Conservation (phyloP, 2,329 filamentous ascomycete species). For the Pseudogymnoascus sp. region DNA sequence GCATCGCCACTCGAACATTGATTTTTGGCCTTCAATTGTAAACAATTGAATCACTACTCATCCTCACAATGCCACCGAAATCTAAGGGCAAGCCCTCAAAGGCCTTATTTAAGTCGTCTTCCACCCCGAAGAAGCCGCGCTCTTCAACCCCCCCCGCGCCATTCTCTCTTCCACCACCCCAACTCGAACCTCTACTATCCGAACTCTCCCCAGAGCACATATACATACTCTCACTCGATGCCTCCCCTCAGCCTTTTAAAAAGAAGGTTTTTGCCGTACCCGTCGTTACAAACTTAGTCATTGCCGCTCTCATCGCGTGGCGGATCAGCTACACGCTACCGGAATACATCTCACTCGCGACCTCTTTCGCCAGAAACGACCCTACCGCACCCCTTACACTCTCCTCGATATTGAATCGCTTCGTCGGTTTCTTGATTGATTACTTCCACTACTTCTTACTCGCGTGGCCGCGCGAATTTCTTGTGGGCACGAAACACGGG, state of each 20-base stretch:
- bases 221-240: conserved; percentile 81
- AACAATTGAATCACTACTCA: neutral
- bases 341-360: conserved; percentile 56
- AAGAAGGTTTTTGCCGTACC: conserved; percentile 77
- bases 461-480: conserved; percentile 68
- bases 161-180: conserved; percentile 59
- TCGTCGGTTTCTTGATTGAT: conserved; percentile 64
- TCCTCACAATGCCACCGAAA: conserved; percentile 1
- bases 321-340: conserved; percentile 63
- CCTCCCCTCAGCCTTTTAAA: conserved; percentile 63
- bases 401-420: conserved; percentile 36
- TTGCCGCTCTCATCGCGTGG: conserved; percentile 57
- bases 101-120: conserved; percentile 1
- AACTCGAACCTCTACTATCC: conserved; percentile 58
- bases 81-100: neutral
- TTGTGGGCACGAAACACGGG: conserved; percentile 48
- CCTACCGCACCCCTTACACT: neutral
- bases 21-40: neutral
- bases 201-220: conserved; percentile 61
- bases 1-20: neutral
- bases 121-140: conserved; percentile 2
- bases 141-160: conserved; percentile 45
- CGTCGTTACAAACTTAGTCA: conserved; percentile 63
- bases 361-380: conserved; percentile 1
- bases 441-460: conserved; percentile 63